Base-by-base conservation (phyloP, 257 asterid genomes). In the Solanum dulcamara region DNA sequence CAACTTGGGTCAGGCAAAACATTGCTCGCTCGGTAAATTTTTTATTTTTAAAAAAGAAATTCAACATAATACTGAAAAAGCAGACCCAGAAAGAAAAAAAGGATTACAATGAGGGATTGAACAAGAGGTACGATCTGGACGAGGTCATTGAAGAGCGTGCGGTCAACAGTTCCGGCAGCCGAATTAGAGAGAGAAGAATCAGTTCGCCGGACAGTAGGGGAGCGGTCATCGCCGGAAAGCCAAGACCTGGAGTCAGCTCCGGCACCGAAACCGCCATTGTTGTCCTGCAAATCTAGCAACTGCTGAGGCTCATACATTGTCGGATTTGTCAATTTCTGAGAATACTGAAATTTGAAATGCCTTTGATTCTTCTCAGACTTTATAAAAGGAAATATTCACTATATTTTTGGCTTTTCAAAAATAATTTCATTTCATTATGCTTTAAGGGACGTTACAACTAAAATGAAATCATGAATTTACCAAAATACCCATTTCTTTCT, bases 91-190 rank as follows among this genome's bases (percentile, higher is more conserved):
- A 64, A 57, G 55, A 66, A 55, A 18, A 64, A 22, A 26, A 30
- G 15, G 14, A 67, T 91, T 83, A 96, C 99, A 87, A 96, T 96
- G 87, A 95, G 98, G 4, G 98, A 90, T 91, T 94, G 97, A 79
- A 96, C 97, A 44, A 96, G 98, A 7, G 99, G 99, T 77, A 96
- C 92, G 80, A 96, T 94, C 95, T 95, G 93, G 9, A 93, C 97
- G 0, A 96, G 94, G 83, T 96, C 89, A 80, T 90, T 90, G 60
- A 88, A 92, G 40, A 96, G 94, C 48, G 86, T 92, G 0, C 93
- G 97, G 92, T 96, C 98, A 59, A 93, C 92, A 84, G 86, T 92
- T 12, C 94, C 85, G 80, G 95, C 92, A 48, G 64, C 64, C 42
- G 62, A 48, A 48, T 79, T 50, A 48, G 83, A 79, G 81, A 94